Evolutionary conservation across 2,329 filamentous ascomycete genomes (phyloP).

Genomic region (Parasarocladium wereldwijsianum): DNA sequence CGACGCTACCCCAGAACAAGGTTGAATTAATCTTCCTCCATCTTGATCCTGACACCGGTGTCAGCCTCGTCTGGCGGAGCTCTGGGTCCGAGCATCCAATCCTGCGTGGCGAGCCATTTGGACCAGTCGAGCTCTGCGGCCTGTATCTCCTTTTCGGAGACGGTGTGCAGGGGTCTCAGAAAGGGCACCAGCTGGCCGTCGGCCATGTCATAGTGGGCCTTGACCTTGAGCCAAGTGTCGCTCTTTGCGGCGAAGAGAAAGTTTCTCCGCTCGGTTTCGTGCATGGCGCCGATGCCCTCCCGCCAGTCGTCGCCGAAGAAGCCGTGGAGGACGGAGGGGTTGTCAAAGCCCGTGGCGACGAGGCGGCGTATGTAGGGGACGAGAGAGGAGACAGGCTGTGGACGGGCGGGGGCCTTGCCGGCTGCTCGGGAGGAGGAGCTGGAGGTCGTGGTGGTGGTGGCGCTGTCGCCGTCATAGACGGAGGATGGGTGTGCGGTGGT

Average conservation of each 20-base stretch:
- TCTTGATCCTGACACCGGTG: slow-evolving; percentile 16
- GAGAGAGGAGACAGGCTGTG: slow-evolving; percentile 32
- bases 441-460: slow-evolving; percentile 10
- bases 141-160: slow-evolving; percentile 66
- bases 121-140: slow-evolving; percentile 78
- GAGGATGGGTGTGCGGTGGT: slow-evolving; percentile 20
- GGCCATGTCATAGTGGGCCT: slow-evolving; percentile 78
- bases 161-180: slow-evolving; percentile 64
- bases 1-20: too few relatives aligned
- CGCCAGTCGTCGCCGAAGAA: slow-evolving; percentile 95
- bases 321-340: slow-evolving; percentile 71
- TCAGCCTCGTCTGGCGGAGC: slow-evolving; percentile 33
- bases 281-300: slow-evolving; percentile 63
- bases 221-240: slow-evolving; percentile 77
- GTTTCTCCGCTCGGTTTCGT: slow-evolving; percentile 83
- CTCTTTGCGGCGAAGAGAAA: slow-evolving; percentile 94
- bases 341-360: slow-evolving; percentile 83
- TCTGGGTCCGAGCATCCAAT: slow-evolving; percentile 91
- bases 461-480: slow-evolving; percentile 13
- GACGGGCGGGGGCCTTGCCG: slow-evolving; percentile 22
- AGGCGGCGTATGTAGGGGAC: slow-evolving; percentile 83
- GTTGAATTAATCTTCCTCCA: slow-evolving; percentile 10
- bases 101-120: slow-evolving; percentile 91
- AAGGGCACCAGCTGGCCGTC: slow-evolving; percentile 78
- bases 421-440: slow-evolving; percentile 16